Evolutionary conservation across 495 filamentous ascomycete species (phyloP).

Genomic region (Neurospora sp.): DNA sequence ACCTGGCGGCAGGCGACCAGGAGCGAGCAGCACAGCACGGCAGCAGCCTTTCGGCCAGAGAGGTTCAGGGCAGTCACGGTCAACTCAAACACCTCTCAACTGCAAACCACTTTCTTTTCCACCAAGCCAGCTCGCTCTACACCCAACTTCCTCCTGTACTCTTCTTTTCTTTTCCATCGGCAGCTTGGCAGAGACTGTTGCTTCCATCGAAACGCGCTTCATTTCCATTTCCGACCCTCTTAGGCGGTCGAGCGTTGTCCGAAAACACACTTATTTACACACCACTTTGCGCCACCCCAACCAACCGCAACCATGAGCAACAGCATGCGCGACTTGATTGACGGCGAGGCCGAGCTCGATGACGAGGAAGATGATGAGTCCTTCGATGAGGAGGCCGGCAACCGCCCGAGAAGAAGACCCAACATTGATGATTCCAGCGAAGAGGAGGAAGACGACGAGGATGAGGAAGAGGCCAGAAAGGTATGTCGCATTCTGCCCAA

Average conservation of each 20-base stretch:
- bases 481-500: constrained; percentile 17
- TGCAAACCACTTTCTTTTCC: not conserved
- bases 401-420: constrained; percentile 33
- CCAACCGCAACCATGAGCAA: constrained; percentile 48
- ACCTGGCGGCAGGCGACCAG: constrained; percentile 1
- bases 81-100: not conserved
- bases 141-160: not conserved
- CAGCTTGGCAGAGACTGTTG: not conserved
- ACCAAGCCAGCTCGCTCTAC: not conserved
- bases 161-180: not conserved
- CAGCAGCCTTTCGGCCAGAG: not conserved
- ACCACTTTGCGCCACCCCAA: not conserved
- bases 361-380: constrained; percentile 89
- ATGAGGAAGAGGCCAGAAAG: constrained; percentile 62
- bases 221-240: not conserved
- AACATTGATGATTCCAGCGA: constrained; percentile 74
- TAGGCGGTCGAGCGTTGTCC: not conserved
- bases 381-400: constrained; percentile 70
- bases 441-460: constrained; percentile 94
- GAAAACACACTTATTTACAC: not conserved
- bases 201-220: not conserved
- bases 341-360: constrained; percentile 76
- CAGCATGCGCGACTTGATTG: constrained; percentile 60
- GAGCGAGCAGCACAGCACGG: not conserved
- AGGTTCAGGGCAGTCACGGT: not conserved